Base-by-base conservation (phyloP, 2,329 filamentous ascomycete species). In the Endocalyx cinctus region DNA sequence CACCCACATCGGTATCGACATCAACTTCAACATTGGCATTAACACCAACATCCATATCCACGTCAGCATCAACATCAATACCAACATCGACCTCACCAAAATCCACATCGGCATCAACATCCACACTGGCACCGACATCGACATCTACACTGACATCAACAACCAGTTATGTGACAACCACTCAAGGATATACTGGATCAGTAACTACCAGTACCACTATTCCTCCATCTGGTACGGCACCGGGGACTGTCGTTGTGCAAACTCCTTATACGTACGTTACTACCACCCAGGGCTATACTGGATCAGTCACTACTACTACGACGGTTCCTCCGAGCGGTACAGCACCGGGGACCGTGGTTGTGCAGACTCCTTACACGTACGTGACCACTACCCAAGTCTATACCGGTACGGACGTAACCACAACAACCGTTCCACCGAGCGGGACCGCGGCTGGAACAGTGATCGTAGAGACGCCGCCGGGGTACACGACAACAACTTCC, bases 381-480 rank as follows among this genome's bases (percentile, higher is more conserved):
- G 22, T 32, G 8, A 37, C 34, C 7, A 20, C 29, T 14, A 36
- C 27, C 8, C 16, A 13, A 8, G 6, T 5, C 6, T 31, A 31
- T 15, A 11, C 17, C 12, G 23, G 31, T 6, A 20, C 15, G 15
- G n/a, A 7, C 7, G 19, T 17, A 17, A 19, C 16, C 6, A 33
- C 23, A 13, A 33, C 31, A 10, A 33, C 31, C 5, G 31, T 27
- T 10, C 16, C 23, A 14, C 31, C 22, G 10, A 31, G 5, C 18
- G 37, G 35, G 4, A 29, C 35, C 1, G 32, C 27, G 2, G 28
- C 44, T 3, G 39, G 32, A 4, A 43, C 42, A 2, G 33, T 43
- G 2, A 18, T 35, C 10, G 15, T 40, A 1, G 33, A 37, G 1
- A 27, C 33, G 13, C 37, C 35, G 8, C n/a, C n/a, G n/a, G n/a